phyloP scores from a whole-genome alignment of 805 yeast genomes.

The Barnettozyma siamensis region DNA sequence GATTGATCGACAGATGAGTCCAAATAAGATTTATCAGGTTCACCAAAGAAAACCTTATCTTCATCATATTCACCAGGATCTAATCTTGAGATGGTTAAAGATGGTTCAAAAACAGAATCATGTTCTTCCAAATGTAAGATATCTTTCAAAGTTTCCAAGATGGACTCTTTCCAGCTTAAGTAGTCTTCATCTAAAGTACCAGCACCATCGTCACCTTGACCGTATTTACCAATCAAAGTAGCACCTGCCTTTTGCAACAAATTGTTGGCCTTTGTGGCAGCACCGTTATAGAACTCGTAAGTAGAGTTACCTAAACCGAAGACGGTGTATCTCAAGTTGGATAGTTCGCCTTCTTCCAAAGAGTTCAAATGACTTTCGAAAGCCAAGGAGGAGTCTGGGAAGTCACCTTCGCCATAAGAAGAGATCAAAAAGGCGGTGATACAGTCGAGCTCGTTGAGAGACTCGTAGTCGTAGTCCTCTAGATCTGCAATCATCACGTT shows the following conservation, averaged over 20 bases:
- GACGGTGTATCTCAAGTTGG: slow-evolving; percentile 58
- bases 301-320: slow-evolving; percentile 95
- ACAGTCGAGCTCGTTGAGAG: slow-evolving; percentile 56
- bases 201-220: slow-evolving; percentile 92
- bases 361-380: slow-evolving; percentile 63
- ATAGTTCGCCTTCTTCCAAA: slow-evolving; percentile 48
- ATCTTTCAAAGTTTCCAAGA: slow-evolving; percentile 60
- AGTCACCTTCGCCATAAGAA: slow-evolving; percentile 98
- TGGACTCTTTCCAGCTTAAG: slow-evolving; percentile 82
- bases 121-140: slow-evolving; percentile 68
- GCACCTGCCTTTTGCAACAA: slow-evolving; percentile 62
- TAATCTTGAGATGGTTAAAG: slow-evolving; percentile 38
- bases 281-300: slow-evolving; percentile 85
- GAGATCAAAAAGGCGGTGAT: slow-evolving; percentile 78
- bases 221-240: slow-evolving; percentile 63
- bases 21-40: slow-evolving; percentile 48
- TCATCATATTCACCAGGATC: slow-evolving; percentile 34
- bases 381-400: slow-evolving; percentile 87
- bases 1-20: slow-evolving; percentile 29
- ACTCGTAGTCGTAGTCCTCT: slow-evolving; percentile 82
- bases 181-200: slow-evolving; percentile 96
- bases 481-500: slow-evolving; percentile 82
- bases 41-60: slow-evolving; percentile 65
- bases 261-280: slow-evolving; percentile 57
- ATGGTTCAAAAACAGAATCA: slow-evolving; percentile 74